These are phyloP conservation scores for Rhodotorula paludigena DNA, from an alignment of 768 basidiomycete genomes.

Conservation along the genomic window DNA sequence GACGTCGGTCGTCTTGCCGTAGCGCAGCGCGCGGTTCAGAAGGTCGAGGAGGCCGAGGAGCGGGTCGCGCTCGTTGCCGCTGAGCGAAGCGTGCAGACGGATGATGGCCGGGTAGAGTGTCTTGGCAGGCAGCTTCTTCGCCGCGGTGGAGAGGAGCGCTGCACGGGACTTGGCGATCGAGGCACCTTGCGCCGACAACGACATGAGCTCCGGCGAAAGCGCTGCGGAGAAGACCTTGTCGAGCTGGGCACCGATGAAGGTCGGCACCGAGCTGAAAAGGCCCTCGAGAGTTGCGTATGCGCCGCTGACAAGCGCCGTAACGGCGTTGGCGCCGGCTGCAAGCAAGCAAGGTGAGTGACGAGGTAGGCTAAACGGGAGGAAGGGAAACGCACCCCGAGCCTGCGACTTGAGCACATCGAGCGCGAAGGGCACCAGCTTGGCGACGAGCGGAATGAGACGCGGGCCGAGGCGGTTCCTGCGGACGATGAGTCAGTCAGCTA, in stretches of 20 bases:
- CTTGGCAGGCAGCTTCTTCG: conserved; percentile 66
- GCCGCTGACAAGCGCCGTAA: conserved; percentile 23
- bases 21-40: conserved; percentile 61
- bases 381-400: conserved; percentile 11
- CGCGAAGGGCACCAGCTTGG: conserved; percentile 59
- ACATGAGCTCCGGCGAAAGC: conserved; percentile 31
- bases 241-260: conserved; percentile 55
- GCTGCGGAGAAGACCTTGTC: conserved; percentile 40
- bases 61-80: conserved; percentile 39
- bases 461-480: conserved; percentile 63
- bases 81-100: conserved; percentile 46
- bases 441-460: conserved; percentile 79
- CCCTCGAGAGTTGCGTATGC: conserved; percentile 58
- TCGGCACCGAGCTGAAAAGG: conserved; percentile 69
- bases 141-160: conserved; percentile 58
- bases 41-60: conserved; percentile 62
- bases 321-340: conserved; percentile 5
- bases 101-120: conserved; percentile 62
- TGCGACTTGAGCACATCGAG: conserved; percentile 31
- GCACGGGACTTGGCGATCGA: conserved; percentile 47
- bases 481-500: not conserved
- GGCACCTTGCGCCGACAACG: conserved; percentile 15
- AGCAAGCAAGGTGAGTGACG: too few relatives aligned
- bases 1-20: conserved; percentile 61
- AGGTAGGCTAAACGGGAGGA: not conserved